Evolutionary conservation across 176 grass and related monocot genomes (phyloP), one percentile per base, ranked within the genome.

Genomic region (Bolboschoenus planiculmis): DNA sequence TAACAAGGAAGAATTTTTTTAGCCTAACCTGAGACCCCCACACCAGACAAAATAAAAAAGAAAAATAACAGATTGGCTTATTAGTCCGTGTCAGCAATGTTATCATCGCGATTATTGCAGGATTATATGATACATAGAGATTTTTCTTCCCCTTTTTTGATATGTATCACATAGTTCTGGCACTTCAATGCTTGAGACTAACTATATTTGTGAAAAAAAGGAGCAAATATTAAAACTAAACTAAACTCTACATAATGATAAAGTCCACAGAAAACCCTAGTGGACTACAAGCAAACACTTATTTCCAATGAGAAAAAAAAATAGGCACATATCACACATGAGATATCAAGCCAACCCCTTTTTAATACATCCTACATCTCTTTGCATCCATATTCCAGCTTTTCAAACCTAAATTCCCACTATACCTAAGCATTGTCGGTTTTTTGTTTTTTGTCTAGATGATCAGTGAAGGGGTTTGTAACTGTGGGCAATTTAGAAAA

Each of bases 391-490:
- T 61, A 56, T 81, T 61, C 78, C 56, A 58, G 20, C 55, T 59
- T 53, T 40, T 61, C 35, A 77, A 18, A 60, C 53, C 78, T 81
- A 81, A 81, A 81, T 77, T 13, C 46, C 76, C 73, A 86, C 27
- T 24, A 82, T 5, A 81, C 54, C 71, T 88, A 88, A 48, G 73
- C 72, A 67, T 87, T 87, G 71, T 89, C 89, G 81, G 54, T 81
- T 79, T 82, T 88, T 47, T 61, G 85, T 82, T 87, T 90, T 87
- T 88, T 92, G 36, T 97, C 87, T 43, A 86, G 79, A 88, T 88
- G 84, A 46, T 65, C 88, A 81, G 34, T 56, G 13, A 72, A 68
- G 56, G 85, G 46, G 75, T 81, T 87, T 75, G 60, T 85, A 88
- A 85, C 65, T 75, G 68, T 20, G 54, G 86, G 86, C 58, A 85